Evolutionary conservation across 2,329 filamentous ascomycete genomes (phyloP).

Genomic region (Stachybotrys chartarum): DNA sequence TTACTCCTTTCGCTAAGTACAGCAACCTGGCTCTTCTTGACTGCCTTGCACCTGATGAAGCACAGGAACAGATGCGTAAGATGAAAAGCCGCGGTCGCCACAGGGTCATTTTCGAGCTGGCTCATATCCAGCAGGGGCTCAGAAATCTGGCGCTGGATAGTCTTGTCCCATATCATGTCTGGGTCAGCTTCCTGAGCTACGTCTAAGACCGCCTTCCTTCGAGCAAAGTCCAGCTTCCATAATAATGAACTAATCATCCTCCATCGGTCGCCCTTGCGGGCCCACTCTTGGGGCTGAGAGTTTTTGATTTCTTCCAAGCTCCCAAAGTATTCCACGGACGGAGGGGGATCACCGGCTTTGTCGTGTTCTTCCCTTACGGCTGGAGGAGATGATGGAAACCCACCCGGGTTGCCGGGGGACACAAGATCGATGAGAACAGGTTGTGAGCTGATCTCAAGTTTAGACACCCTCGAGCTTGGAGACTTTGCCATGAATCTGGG

Average conservation of each 20-base stretch:
- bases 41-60: slow-evolving; percentile 17
- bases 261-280: slow-evolving; percentile 18
- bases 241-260: slow-evolving; percentile 20
- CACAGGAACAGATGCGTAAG: slow-evolving; percentile 21
- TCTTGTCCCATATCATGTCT: slow-evolving; percentile 11
- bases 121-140: slow-evolving; percentile 7
- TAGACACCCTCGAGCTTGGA: neutral
- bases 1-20: slow-evolving; percentile 8
- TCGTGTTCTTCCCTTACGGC: neutral
- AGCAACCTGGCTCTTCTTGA: slow-evolving; percentile 12
- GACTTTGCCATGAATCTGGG: neutral
- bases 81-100: slow-evolving; percentile 18
- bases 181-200: slow-evolving; percentile 8
- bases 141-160: slow-evolving; percentile 9
- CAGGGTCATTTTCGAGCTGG: slow-evolving; percentile 5
- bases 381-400: neutral
- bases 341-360: neutral
- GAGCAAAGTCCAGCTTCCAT: slow-evolving; percentile 19
- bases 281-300: slow-evolving; percentile 13
- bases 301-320: slow-evolving; percentile 14
- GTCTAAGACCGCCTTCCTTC: slow-evolving; percentile 18
- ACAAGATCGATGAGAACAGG: neutral
- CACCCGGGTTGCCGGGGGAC: neutral
- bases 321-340: slow-evolving; percentile 14
- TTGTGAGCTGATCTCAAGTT: neutral